Conservation (phyloP, 352 stramenopile genomes). For the Pythium rhizo-oryzae region DNA sequence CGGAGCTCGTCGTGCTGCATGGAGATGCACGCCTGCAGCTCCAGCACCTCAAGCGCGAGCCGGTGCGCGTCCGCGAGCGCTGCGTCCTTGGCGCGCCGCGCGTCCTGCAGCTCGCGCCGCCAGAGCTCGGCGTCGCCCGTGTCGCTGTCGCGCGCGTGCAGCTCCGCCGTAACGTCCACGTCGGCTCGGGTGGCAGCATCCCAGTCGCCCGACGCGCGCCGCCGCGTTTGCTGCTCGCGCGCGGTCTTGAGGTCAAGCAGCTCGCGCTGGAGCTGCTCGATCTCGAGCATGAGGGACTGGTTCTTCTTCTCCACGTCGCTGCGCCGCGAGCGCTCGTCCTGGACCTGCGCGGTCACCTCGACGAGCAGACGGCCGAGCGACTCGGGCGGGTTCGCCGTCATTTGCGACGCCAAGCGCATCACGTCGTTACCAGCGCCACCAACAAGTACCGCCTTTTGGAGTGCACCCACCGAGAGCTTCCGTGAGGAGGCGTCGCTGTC, state of each 20-base stretch:
- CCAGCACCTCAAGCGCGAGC: conserved; percentile 61
- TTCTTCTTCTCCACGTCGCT: conserved; percentile 66
- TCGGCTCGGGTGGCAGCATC: conserved; percentile 9
- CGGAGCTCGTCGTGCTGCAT: conserved; percentile 80
- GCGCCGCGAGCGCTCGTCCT: conserved; percentile 53
- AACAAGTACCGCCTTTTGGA: conserved; percentile 14
- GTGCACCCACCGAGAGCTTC: background rate
- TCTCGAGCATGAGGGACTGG: conserved; percentile 63
- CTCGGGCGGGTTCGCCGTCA: conserved; percentile 25
- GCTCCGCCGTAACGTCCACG: background rate
- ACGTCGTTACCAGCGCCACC: background rate
- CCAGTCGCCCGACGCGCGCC: conserved; percentile 23
- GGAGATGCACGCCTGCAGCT: conserved; percentile 75
- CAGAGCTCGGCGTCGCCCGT: conserved; percentile 41
- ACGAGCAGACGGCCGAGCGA: conserved; percentile 59
- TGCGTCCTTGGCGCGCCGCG: conserved; percentile 56
- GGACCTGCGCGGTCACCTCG: conserved; percentile 65
- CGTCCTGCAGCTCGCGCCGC: conserved; percentile 62
- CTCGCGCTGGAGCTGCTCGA: conserved; percentile 69
- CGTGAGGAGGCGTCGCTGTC: background rate
- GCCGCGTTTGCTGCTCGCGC: conserved; percentile 19
- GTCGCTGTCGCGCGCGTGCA: conserved; percentile 9
- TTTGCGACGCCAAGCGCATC: no score
- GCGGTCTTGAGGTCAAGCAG: conserved; percentile 58
- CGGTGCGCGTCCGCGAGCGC: conserved; percentile 57